A percentile compares a stretch with the other conserved stretches of the same genome.
Conservation (phyloP, 148 eudicot genomes). For the Arbutus unedo region DNA sequence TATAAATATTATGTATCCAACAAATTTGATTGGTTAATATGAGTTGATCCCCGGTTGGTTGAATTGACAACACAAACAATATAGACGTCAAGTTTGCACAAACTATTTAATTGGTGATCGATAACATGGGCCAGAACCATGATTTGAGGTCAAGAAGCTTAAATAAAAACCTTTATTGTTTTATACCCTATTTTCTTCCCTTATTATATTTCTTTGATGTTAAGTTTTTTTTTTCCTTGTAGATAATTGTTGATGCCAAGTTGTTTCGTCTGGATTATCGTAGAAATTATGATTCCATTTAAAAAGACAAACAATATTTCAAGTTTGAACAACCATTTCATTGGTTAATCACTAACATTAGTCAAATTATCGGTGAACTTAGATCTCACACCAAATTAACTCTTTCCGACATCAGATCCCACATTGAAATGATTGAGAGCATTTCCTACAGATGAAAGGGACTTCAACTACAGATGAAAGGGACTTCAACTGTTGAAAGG, state of each 20-base stretch:
- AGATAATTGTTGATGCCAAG: background rate
- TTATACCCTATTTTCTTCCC: background rate
- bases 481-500: no score
- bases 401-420: no score
- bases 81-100: background rate
- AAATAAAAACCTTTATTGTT: background rate
- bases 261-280: background rate
- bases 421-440: no score
- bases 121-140: background rate
- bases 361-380: no score
- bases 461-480: no score
- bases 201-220: background rate
- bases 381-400: no score
- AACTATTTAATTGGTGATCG: background rate
- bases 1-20: no score
- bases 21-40: no score
- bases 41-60: no score
- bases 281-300: background rate
- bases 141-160: slow-evolving; percentile 8
- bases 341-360: background rate
- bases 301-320: background rate
- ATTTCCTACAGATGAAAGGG: no score
- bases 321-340: background rate
- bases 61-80: background rate
- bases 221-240: background rate